Evolutionary conservation across 495 filamentous ascomycete genomes (phyloP).

Genomic region (Chaetomium cochliodes): DNA sequence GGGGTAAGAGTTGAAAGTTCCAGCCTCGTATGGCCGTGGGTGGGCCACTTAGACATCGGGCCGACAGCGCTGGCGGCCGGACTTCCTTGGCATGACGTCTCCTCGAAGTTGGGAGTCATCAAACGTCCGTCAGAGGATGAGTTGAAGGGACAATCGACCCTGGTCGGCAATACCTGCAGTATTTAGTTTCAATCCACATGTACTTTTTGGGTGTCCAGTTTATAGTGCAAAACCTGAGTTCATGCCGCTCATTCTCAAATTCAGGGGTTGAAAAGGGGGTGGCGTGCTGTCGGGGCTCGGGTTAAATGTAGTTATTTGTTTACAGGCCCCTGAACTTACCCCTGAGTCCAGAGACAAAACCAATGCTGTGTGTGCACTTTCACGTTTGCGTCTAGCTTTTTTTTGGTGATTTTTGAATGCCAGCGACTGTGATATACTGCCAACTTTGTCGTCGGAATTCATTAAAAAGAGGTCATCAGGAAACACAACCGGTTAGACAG

Average conservation of each 20-base stretch:
- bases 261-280: neutral
- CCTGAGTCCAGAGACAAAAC: neutral
- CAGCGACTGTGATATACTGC: no score
- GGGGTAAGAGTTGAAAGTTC: neutral
- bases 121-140: no score
- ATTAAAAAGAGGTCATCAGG: no score
- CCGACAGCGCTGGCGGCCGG: neutral
- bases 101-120: neutral
- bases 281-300: neutral
- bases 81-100: conserved; percentile 2
- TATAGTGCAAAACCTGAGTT: neutral
- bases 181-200: neutral
- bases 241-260: neutral
- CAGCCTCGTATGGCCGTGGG: conserved; percentile 7
- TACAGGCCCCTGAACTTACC: neutral
- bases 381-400: no score
- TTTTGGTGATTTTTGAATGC: no score
- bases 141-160: neutral
- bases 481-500: no score
- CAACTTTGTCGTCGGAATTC: no score
- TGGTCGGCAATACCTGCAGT: neutral
- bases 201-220: neutral
- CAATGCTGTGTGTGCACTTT: no score
- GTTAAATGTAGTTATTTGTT: neutral
- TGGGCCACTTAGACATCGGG: neutral